Evolutionary conservation across 495 filamentous ascomycete species (phyloP), one percentile per base, ranked within the genome.

Genomic region (Xylaria flabelliformis): DNA sequence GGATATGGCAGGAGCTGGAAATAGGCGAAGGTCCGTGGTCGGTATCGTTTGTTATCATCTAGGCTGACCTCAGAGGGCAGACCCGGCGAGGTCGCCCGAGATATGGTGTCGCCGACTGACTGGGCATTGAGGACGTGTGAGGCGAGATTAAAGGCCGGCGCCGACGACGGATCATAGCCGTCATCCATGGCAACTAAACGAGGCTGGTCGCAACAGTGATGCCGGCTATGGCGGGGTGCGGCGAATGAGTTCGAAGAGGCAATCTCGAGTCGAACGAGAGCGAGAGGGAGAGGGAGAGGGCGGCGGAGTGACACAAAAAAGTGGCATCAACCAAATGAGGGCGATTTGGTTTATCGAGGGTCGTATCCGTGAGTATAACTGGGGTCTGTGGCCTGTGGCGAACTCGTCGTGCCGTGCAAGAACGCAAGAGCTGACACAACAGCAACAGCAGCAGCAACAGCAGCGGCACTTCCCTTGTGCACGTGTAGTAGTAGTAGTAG

Each of bases 1-100:
- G 88, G 78, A 77, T 97, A 99, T 41, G 97, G 97, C 39, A 99
- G 89, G 73, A 94, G 91, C 72, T 90, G 84, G 79, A 93, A 92
- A 83, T 98, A 99, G 66, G 93, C 94, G 80, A 93, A 99, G 48
- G 96, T 97, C 66, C 95, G 90, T 44, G 94, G 93, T 67, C 94
- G 91, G 80, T 92, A 91, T 50, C 96, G 91, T 74, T 86, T 88
- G 58, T 84, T 75, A 74, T 85, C 77, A 53, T 82, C 80, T 55
- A 77, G 74, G 64, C 81, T 75, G 53, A 78, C 73, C 61, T 74
- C 79, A 13, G 73, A 63, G 24, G 82, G 80, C 15, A 83, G 70
- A 48, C 83, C 84, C 0, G 85, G 85, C 0, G 85, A 85, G 10
- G 85, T 85, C 21, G 84, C 83, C 51, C 84, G 81, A 5, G 84